Conservation (phyloP, 1,139 yeast species). For the Blastobotrys petasosporus region DNA sequence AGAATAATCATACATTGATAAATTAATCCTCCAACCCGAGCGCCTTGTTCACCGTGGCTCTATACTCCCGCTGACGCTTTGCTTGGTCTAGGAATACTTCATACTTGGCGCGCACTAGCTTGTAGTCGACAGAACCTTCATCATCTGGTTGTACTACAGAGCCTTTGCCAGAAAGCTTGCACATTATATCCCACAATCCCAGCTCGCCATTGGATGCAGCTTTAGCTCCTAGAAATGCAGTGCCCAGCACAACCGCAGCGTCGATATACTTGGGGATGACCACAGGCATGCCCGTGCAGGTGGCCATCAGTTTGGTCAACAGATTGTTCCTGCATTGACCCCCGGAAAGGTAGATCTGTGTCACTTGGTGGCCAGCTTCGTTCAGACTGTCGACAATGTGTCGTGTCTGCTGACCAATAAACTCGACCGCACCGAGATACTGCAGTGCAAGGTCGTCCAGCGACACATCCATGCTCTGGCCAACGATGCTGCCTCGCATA, state of each 20-base stretch:
- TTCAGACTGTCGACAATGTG: constrained; percentile 87
- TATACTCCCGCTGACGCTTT: constrained; percentile 66
- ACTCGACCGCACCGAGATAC: constrained; percentile 92
- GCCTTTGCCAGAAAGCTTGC: constrained; percentile 76
- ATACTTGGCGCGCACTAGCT: constrained; percentile 70
- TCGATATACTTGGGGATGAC: constrained; percentile 91
- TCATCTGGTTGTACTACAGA: constrained; percentile 64
- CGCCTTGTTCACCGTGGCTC: constrained; percentile 55
- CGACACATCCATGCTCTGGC: constrained; percentile 85
- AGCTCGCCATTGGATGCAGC: constrained; percentile 49
- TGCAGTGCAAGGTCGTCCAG: constrained; percentile 77
- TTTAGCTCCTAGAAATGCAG: constrained; percentile 90
- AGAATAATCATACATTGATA: not conserved
- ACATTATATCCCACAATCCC: constrained; percentile 79
- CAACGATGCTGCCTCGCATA: constrained; percentile 92
- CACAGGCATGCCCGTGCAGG: constrained; percentile 88
- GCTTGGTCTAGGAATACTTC: constrained; percentile 84
- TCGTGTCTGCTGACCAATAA: constrained; percentile 94
- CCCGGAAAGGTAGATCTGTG: constrained; percentile 83
- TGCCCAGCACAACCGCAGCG: constrained; percentile 93
- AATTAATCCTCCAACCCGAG: constrained; percentile 17
- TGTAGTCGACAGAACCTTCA: constrained; percentile 55
- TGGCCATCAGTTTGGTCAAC: constrained; percentile 83
- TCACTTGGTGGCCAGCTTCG: constrained; percentile 67
- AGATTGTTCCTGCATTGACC: constrained; percentile 94